These are phyloP conservation scores for Cyclospora cayetanensis DNA, from an alignment of 169 alveolate species.

Conservation along the genomic window DNA sequence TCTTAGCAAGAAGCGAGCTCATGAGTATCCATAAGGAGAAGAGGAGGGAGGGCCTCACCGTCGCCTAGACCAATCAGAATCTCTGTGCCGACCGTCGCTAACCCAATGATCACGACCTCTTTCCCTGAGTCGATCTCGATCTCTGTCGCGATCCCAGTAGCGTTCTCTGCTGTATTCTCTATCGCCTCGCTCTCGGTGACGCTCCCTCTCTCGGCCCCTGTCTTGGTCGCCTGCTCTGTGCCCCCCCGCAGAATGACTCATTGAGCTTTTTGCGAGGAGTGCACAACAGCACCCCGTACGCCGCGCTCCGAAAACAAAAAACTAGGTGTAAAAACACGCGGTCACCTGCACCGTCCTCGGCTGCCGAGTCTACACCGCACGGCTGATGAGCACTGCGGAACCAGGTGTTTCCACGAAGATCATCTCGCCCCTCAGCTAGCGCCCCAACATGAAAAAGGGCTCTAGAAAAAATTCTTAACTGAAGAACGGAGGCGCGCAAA, in stretches of 20 bases:
- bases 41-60: too few relatives aligned
- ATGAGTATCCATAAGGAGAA: slow-evolving; percentile 30
- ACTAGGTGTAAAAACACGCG: too few relatives aligned
- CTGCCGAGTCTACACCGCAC: too few relatives aligned
- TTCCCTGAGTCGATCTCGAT: not conserved
- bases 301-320: too few relatives aligned
- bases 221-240: slow-evolving; percentile 39
- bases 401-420: too few relatives aligned
- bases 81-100: slow-evolving; percentile 65
- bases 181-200: slow-evolving; percentile 14
- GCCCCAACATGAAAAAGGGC: too few relatives aligned
- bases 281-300: not conserved
- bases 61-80: slow-evolving; percentile 5
- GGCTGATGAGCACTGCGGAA: too few relatives aligned
- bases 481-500: too few relatives aligned
- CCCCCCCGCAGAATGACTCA: slow-evolving; percentile 44
- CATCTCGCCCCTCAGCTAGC: too few relatives aligned
- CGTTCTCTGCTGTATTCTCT: slow-evolving; percentile 31
- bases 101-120: slow-evolving; percentile 25
- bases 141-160: slow-evolving; percentile 3
- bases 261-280: not conserved
- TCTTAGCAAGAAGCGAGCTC: too few relatives aligned
- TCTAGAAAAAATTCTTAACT: too few relatives aligned
- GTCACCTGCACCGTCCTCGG: too few relatives aligned
- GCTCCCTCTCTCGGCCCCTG: slow-evolving; percentile 51